Percentiles rank a stretch among this genome's conserved stretches.
phyloP scores from a whole-genome alignment of 495 filamentous ascomycete genomes.

The Chaetomium fimeti region DNA sequence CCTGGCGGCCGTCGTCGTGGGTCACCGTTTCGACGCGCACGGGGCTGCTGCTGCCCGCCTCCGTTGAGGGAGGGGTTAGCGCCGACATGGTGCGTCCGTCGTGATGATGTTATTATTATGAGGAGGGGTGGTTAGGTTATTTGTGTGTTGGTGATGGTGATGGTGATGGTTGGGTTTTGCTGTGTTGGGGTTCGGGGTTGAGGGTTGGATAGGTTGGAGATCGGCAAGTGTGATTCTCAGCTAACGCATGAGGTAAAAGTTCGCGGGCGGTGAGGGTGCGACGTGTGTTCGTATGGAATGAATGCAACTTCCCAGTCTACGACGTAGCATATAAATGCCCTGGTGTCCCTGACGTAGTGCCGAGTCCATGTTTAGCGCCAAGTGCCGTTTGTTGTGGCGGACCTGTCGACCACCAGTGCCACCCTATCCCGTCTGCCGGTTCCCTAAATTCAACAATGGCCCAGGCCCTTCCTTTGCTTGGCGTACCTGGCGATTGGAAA shows the following conservation, averaged over 20 bases:
- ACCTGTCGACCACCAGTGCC: no score
- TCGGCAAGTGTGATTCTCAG: neutral
- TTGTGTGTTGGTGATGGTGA: no score
- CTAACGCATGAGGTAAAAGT: neutral
- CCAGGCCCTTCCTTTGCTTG: neutral
- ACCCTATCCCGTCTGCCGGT: no score
- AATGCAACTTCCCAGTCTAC: no score
- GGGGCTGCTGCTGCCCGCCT: neutral
- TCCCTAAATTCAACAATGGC: no score
- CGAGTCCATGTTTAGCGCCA: neutral
- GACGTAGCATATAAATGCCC: no score
- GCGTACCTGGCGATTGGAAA: neutral
- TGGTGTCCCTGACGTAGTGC: conserved; percentile 14
- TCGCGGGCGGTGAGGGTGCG: neutral
- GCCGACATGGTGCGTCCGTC: neutral
- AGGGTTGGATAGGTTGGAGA: no score
- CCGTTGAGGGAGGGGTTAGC: neutral
- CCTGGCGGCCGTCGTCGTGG: conserved; percentile 23
- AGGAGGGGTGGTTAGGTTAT: neutral
- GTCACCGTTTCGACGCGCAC: conserved; percentile 28
- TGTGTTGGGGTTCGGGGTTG: no score
- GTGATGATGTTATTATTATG: neutral
- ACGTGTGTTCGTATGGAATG: no score
- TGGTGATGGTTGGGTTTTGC: no score
- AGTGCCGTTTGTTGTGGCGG: neutral